Evolutionary conservation across 2,329 filamentous ascomycete species (phyloP).

Genomic region (Alternaria triticina): DNA sequence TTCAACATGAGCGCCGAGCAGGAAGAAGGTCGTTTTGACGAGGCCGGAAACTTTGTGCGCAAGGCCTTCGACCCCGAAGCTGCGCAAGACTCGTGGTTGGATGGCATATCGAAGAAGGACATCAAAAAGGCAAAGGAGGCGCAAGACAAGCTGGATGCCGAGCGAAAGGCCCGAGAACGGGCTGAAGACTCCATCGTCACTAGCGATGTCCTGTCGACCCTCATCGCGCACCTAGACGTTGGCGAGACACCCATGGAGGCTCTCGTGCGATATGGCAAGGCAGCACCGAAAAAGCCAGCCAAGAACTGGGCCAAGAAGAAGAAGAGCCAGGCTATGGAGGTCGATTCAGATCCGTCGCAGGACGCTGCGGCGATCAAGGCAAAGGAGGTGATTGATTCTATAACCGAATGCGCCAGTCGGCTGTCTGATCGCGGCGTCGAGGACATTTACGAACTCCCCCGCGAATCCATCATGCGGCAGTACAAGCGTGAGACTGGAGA

Average conservation of each 20-base stretch:
- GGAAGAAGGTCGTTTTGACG: conserved; percentile 92
- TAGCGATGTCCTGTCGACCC: conserved; percentile 72
- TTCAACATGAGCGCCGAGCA: conserved; percentile 93
- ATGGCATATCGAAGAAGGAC: conserved; percentile 91
- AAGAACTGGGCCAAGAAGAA: conserved; percentile 55
- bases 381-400: conserved; percentile 75
- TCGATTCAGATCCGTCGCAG: conserved; percentile 65
- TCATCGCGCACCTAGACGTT: conserved; percentile 76
- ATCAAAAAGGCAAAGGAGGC: conserved; percentile 88
- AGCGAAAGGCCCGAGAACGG: conserved; percentile 72
- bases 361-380: conserved; percentile 73
- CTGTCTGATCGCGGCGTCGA: conserved; percentile 81
- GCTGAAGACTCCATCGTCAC: conserved; percentile 77
- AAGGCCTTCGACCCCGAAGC: conserved; percentile 90
- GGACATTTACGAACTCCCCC: conserved; percentile 90
- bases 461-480: conserved; percentile 81
- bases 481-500: conserved; percentile 87
- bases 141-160: conserved; percentile 81
- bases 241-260: conserved; percentile 90
- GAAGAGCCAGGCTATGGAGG: conserved; percentile 68
- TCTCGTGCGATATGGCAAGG: conserved; percentile 77
- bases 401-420: conserved; percentile 90
- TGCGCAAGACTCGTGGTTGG: conserved; percentile 89
- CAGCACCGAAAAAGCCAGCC: conserved; percentile 57
- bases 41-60: conserved; percentile 87